Evolutionary conservation across 2,329 filamentous ascomycete genomes (phyloP).

Genomic region (Salinomyces thailandicus): DNA sequence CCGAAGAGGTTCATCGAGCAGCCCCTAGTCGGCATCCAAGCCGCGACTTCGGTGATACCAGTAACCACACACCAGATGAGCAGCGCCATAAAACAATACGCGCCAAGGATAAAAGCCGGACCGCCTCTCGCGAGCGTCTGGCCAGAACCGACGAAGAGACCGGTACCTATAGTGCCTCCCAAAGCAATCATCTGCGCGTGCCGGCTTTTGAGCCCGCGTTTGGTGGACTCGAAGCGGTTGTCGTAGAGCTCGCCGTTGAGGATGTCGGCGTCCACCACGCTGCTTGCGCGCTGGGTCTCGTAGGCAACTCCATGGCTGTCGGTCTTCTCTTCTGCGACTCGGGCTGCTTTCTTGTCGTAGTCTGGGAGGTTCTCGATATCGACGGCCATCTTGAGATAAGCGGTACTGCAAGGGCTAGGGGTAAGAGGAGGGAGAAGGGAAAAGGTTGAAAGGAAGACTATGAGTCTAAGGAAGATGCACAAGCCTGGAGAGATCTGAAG

Average conservation of each 20-base stretch:
- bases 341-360: too few relatives aligned
- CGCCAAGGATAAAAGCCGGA: conserved; percentile 33
- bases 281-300: too few relatives aligned
- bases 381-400: too few relatives aligned
- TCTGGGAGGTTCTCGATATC: too few relatives aligned
- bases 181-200: conserved; percentile 28
- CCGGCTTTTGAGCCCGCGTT: conserved; percentile 31
- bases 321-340: too few relatives aligned
- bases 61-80: conserved; percentile 38
- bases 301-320: too few relatives aligned
- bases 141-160: conserved; percentile 31
- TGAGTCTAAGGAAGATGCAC: too few relatives aligned
- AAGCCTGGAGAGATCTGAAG: too few relatives aligned
- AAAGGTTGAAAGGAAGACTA: too few relatives aligned
- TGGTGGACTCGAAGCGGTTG: conserved; percentile 27
- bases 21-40: conserved; percentile 48
- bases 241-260: conserved; percentile 3
- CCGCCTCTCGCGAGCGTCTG: conserved; percentile 28
- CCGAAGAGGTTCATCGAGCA: conserved; percentile 41
- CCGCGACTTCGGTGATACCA: conserved; percentile 45
- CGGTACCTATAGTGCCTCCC: conserved; percentile 22
- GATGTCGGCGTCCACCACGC: too few relatives aligned
- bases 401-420: too few relatives aligned
- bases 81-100: conserved; percentile 32
- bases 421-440: too few relatives aligned